Conservation (phyloP, 2,329 filamentous ascomycete genomes). For the Epichloe coenophiala region DNA sequence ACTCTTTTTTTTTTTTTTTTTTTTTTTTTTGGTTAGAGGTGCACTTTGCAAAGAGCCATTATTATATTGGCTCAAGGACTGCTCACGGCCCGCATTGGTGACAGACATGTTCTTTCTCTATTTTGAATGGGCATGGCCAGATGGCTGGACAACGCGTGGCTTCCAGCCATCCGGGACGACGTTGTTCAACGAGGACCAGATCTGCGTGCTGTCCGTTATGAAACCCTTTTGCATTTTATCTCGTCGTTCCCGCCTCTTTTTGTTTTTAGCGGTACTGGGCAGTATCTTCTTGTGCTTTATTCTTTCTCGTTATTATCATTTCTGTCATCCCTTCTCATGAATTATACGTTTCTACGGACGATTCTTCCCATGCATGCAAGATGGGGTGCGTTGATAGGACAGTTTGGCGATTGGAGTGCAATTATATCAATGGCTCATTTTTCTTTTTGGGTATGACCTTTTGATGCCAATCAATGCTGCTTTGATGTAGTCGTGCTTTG, state of each 20-base stretch:
- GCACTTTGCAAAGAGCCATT: constrained; percentile 1
- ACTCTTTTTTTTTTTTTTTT: not conserved
- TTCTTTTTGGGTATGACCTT: not conserved
- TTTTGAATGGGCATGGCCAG: not conserved
- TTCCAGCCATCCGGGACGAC: not conserved
- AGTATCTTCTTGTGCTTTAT: constrained; percentile 6
- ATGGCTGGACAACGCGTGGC: constrained; percentile 1
- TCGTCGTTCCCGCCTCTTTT: not conserved
- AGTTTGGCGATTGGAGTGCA: constrained; percentile 39
- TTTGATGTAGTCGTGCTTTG: not conserved
- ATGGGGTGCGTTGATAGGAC: constrained; percentile 32
- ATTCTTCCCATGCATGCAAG: constrained; percentile 1
- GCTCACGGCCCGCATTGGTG: not conserved
- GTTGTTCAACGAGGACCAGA: not conserved
- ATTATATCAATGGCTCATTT: constrained; percentile 22
- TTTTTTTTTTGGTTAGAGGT: constrained; percentile 3
- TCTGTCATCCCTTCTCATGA: not conserved
- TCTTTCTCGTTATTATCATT: not conserved
- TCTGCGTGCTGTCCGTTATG: not conserved
- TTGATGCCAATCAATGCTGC: not conserved
- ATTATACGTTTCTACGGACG: not conserved
- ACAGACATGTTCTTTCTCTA: not conserved
- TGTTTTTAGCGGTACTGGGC: not conserved
- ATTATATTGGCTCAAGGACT: not conserved
- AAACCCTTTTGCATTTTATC: not conserved